Percentiles rank a stretch among this genome's conserved stretches.
Conservation (phyloP, 2,329 filamentous ascomycete species). For the Colletotrichum tamarilloi region DNA sequence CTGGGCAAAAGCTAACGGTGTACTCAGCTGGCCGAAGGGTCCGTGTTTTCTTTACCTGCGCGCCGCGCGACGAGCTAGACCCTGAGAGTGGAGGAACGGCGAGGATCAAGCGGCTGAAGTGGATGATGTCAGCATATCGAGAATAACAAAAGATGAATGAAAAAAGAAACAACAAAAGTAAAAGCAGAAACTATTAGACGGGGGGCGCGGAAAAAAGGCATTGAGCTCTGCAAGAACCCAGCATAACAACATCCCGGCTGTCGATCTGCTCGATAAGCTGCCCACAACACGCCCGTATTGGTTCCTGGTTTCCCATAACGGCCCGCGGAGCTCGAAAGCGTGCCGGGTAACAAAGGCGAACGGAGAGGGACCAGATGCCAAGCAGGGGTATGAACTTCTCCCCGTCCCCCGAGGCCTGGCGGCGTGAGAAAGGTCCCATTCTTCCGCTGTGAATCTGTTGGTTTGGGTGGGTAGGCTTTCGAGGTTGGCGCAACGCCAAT, state of each 20-base stretch:
- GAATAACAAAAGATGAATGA: slow-evolving; percentile 17
- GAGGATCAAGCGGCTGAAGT: slow-evolving; percentile 26
- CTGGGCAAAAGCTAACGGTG: slow-evolving; percentile 2
- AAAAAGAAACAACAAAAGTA: slow-evolving; percentile 27
- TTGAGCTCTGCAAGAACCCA: slow-evolving; percentile 2
- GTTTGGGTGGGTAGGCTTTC: not conserved
- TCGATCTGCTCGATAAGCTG: slow-evolving; percentile 15
- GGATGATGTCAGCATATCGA: slow-evolving; percentile 32
- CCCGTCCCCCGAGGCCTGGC: not conserved
- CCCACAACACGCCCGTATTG: not conserved
- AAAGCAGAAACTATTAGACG: slow-evolving; percentile 30
- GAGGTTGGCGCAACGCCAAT: slow-evolving; percentile 27
- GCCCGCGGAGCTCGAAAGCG: not conserved
- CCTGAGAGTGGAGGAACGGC: slow-evolving; percentile 1
- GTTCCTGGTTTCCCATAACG: slow-evolving; percentile 9
- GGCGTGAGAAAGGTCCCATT: not conserved
- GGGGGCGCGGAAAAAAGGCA: slow-evolving; percentile 8
- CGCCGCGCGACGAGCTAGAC: slow-evolving; percentile 14
- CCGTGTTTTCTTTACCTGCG: slow-evolving; percentile 15
- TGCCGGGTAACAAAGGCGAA: slow-evolving; percentile 1
- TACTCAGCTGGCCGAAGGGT: slow-evolving; percentile 15
- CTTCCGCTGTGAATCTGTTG: not conserved
- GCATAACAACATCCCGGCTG: slow-evolving; percentile 2
- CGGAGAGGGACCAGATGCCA: slow-evolving; percentile 20
- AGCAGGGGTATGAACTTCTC: slow-evolving; percentile 24